Evolutionary conservation across 2,329 filamentous ascomycete genomes (phyloP), one percentile per base, ranked within the genome.

Genomic region (Lachnum nothofagi): DNA sequence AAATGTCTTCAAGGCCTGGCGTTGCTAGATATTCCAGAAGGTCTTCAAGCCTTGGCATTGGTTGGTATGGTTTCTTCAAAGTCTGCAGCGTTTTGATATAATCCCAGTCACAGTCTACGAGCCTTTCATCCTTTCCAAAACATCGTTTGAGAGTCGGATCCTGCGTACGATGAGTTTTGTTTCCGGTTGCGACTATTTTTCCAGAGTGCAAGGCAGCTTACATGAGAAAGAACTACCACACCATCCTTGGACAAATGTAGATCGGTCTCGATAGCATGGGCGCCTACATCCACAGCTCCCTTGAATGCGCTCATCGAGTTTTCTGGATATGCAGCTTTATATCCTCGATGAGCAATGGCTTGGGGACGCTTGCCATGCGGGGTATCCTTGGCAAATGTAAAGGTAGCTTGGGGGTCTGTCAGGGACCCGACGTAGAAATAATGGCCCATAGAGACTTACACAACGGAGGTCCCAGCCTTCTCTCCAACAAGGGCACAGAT

Each of bases 261-360:
- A 62, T 97, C 91, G n/a, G 89, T 94, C 71, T 97, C 91, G 24
- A 97, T 72, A 0, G 86, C 91, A 60, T 94, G 80, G 0, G 88
- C 81, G 17, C 88, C 88, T n/a, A 81, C 82, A 25, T 80, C 72
- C 2, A 91, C 77, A 1, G 90, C 91, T 24, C 77, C 84, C 49
- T 72, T 72, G 69, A 95, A 94, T 6, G 87, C 86, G 14, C 74
- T 77, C 76, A 96, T 82, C 1, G 87, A 86, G 69, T 97, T 97
- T 68, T 97, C 91, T 0, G 91, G 89, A 58, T 77, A 87, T 44
- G 76, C 75, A 1, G 83, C 82, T 65, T 88, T 91, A 74, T 84
- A 89, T 38, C 88, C 88, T 49, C 88, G 77, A 70, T 91, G 88
- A 1, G 84, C 86, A 55, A 93, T 88, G 46, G 82, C 77, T 64